A percentile compares a stretch with the other conserved stretches of the same genome.
These are phyloP conservation scores for Nemophila menziesii DNA, from an alignment of 257 asterid species.

Conservation along the genomic window DNA sequence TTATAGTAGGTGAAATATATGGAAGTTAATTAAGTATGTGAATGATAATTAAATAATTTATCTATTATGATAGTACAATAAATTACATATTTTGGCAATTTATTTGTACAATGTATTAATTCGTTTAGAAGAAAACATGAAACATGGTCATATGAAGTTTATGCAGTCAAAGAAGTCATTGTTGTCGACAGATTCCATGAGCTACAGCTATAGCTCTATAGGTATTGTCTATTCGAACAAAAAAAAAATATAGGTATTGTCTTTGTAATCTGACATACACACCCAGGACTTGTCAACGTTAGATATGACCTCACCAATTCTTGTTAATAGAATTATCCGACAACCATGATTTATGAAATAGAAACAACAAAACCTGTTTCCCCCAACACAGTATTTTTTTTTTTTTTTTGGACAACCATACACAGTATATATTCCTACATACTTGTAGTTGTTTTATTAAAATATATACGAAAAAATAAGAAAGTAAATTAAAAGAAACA, in stretches of 20 bases:
- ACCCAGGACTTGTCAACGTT: neutral
- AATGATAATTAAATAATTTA: too few relatives aligned
- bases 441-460: too few relatives aligned
- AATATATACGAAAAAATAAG: too few relatives aligned
- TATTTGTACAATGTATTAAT: too few relatives aligned
- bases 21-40: too few relatives aligned
- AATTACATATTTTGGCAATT: too few relatives aligned
- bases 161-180: slow-evolving; percentile 9
- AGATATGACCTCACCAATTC: slow-evolving; percentile 7
- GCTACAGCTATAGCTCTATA: too few relatives aligned
- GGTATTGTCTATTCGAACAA: slow-evolving; percentile 20
- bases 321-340: neutral
- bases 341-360: neutral
- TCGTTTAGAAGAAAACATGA: neutral
- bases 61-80: too few relatives aligned
- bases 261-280: slow-evolving; percentile 1
- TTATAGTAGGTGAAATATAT: too few relatives aligned
- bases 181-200: slow-evolving; percentile 23
- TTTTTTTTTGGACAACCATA: too few relatives aligned
- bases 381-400: neutral
- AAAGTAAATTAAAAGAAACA: too few relatives aligned
- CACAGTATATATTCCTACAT: too few relatives aligned
- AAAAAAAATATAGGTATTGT: neutral
- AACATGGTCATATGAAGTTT: slow-evolving; percentile 12
- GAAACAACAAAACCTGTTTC: neutral